Conservation (phyloP, 2,329 filamentous ascomycete genomes). For the Elsinoe ampelina region DNA sequence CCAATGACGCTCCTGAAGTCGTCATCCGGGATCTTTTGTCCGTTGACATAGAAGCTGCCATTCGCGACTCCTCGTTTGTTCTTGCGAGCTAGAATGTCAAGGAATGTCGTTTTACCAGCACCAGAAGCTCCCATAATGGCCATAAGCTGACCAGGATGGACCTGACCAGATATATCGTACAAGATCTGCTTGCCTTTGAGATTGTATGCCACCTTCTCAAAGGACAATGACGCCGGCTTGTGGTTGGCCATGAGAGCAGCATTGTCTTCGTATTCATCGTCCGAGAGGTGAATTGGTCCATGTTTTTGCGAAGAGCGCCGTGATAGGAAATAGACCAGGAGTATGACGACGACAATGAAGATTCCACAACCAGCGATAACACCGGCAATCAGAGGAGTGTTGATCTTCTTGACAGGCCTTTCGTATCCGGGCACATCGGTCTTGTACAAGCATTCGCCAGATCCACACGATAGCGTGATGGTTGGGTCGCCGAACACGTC, state of each 20-base stretch:
- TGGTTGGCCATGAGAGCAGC: constrained; percentile 84
- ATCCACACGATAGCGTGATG: constrained; percentile 70
- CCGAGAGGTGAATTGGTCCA: constrained; percentile 65
- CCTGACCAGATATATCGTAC: constrained; percentile 67
- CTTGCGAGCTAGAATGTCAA: constrained; percentile 92
- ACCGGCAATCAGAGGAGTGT: constrained; percentile 88
- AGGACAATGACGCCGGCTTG: constrained; percentile 79
- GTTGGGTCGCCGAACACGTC: constrained; percentile 84
- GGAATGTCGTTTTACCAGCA: constrained; percentile 92
- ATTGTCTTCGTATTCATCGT: constrained; percentile 78
- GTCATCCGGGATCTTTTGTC: constrained; percentile 72
- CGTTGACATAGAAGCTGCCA: constrained; percentile 87
- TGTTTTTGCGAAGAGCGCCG: constrained; percentile 53
- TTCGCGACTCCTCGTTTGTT: constrained; percentile 77
- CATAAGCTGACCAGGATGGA: constrained; percentile 89
- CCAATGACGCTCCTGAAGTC: constrained; percentile 90
- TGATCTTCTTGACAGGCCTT: constrained; percentile 84
- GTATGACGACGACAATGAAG: constrained; percentile 78
- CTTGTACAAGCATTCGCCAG: constrained; percentile 87
- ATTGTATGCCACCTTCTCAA: constrained; percentile 76
- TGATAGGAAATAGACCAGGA: constrained; percentile 80
- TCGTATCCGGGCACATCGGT: constrained; percentile 89
- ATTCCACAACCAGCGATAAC: constrained; percentile 80
- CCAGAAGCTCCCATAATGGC: constrained; percentile 98
- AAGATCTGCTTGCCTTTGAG: constrained; percentile 86